Evolutionary conservation across 345 rosid genomes (phyloP), one percentile per base, ranked within the genome.

Genomic region (Rubroshorea leprosula): DNA sequence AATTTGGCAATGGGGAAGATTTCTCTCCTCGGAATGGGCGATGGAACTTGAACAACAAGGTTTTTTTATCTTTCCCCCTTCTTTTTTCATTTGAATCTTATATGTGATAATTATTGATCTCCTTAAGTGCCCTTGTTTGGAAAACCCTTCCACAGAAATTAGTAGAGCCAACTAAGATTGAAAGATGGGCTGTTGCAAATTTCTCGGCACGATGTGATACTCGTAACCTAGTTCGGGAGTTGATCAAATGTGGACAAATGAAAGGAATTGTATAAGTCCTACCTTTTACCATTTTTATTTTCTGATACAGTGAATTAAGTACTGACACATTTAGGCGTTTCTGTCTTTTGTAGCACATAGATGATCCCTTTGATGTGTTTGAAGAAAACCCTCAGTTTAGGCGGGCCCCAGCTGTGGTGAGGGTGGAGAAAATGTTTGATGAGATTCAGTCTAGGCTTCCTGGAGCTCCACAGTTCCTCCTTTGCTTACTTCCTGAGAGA

Each of bases 21-120:
- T 78, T 89, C 47, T 54, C 58, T 41, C 94, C 97, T 7, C 76
- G 84, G 16, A 85, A 83, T 66, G 99, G 99, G 10, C 76, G 96
- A 18, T 93, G 99, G 99, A 93, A 89, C 72, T 86, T 93, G 44
- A 89, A 86, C 55, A 80, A 82, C 14, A 93, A 89, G 94, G 99
- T 93, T 47, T 11, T 41, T 15, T 29, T 9, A 0, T 54, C 52
- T 14, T 50, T 23, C 4, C 24, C 13, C 25, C 51, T 47, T 58
- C 23, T 2, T 9, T 25, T 15, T 11, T n/a, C 5, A 4, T 56
- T 6, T 49, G 5, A 35, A 35, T 17, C 63, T 45, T n/a, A 44
- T 44, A 15, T 44, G 47, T 13, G 72, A 46, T 21, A 44, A 15
- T 49, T 70, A 48, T 4, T 35, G 11, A 35, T 6, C 12, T 2